Percentiles rank a stretch among this genome's conserved stretches.
phyloP scores from a whole-genome alignment of 805 yeast species.

The Hanseniaspora jakobsenii region DNA sequence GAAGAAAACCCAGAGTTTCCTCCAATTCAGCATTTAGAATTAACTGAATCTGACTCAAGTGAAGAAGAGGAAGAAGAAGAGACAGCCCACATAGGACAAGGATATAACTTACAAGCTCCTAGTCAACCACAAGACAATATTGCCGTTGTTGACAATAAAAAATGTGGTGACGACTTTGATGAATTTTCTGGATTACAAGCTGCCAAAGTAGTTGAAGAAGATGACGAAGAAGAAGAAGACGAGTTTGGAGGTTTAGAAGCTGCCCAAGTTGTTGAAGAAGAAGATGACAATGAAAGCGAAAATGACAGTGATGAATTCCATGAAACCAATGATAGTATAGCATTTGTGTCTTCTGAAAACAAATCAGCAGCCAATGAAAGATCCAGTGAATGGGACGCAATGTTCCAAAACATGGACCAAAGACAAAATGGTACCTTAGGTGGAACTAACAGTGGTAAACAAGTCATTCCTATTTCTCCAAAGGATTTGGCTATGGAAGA shows the following conservation, averaged over 20 bases:
- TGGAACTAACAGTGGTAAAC: constrained; percentile 13
- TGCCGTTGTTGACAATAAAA: neutral
- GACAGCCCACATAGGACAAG: constrained; percentile 21
- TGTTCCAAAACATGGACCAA: constrained; percentile 76
- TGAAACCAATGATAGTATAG: neutral
- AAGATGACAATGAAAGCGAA: too few relatives aligned
- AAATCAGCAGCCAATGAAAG: constrained; percentile 18
- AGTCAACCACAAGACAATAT: constrained; percentile 17
- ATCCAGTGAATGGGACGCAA: constrained; percentile 76
- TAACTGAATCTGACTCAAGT: constrained; percentile 41
- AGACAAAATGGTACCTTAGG: constrained; percentile 15
- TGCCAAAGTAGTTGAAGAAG: constrained; percentile 16
- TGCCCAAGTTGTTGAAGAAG: constrained; percentile 15
- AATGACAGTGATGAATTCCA: constrained; percentile 32
- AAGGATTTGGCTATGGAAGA: constrained; percentile 57
- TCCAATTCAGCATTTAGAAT: constrained; percentile 45
- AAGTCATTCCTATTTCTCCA: constrained; percentile 32
- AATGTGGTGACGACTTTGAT: too few relatives aligned
- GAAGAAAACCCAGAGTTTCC: constrained; percentile 41
- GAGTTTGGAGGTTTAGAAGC: constrained; percentile 36
- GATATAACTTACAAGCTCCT: constrained; percentile 17
- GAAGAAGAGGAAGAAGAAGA: constrained; percentile 30
- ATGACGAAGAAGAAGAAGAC: constrained; percentile 29
- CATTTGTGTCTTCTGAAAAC: neutral
- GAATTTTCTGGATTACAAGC: constrained; percentile 15